A percentile compares a stretch with the other conserved stretches of the same genome.
These are phyloP conservation scores for Penicillium angulare DNA, from an alignment of 495 filamentous ascomycete genomes.

Conservation along the genomic window DNA sequence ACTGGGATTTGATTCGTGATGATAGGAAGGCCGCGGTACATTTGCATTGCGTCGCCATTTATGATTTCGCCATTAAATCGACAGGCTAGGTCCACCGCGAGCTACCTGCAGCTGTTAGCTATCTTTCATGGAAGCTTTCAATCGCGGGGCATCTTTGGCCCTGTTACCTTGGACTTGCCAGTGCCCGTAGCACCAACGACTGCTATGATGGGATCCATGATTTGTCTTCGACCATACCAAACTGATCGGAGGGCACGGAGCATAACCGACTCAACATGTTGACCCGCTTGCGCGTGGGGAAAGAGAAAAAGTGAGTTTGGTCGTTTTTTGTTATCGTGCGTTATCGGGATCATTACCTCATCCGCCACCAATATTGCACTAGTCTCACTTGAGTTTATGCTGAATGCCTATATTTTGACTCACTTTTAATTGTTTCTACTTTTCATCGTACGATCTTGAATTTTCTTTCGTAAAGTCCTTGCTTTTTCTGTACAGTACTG, in stretches of 20 bases:
- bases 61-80: slow-evolving; percentile 91
- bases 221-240: slow-evolving; percentile 11
- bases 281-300: neutral
- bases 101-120: slow-evolving; percentile 56
- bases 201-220: slow-evolving; percentile 67
- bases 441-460: neutral
- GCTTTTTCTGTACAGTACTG: neutral
- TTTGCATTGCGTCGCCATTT: slow-evolving; percentile 99
- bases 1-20: slow-evolving; percentile 89
- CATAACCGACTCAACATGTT: slow-evolving; percentile 21
- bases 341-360: neutral
- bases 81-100: slow-evolving; percentile 84
- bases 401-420: too few relatives aligned
- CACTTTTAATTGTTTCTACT: neutral
- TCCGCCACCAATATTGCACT: neutral
- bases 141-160: slow-evolving; percentile 12
- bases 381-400: too few relatives aligned
- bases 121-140: neutral
- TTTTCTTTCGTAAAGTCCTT: neutral
- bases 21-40: slow-evolving; percentile 89
- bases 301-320: neutral
- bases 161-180: slow-evolving; percentile 92
- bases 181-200: slow-evolving; percentile 93
- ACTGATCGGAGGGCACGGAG: slow-evolving; percentile 24
- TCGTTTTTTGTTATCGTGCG: neutral